These are phyloP conservation scores for Hypsizygus ulmarius DNA, from an alignment of 1,284 basidiomycete genomes.

Conservation along the genomic window DNA sequence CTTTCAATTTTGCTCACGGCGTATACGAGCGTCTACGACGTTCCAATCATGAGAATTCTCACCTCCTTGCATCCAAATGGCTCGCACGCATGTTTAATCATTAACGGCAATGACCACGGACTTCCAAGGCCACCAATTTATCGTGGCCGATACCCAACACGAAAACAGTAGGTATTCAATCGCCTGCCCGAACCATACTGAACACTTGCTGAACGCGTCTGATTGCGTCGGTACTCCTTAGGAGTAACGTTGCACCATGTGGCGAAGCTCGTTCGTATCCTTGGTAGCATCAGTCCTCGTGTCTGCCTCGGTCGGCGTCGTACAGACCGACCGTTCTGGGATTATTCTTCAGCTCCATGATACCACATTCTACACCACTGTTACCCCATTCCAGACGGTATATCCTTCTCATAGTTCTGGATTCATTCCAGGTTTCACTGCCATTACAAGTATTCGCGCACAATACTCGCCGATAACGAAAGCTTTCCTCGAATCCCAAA, in stretches of 20 bases:
- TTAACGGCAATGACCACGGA: no score
- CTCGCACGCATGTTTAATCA: no score
- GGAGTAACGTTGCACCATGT: not conserved
- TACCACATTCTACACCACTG: constrained; percentile 16
- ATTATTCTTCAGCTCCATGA: constrained; percentile 22
- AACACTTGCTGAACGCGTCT: no score
- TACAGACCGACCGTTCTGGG: constrained; percentile 19
- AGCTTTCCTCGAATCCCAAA: constrained; percentile 23
- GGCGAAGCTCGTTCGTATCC: not conserved
- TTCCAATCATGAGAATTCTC: no score
- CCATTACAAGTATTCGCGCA: constrained; percentile 24
- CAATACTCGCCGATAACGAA: constrained; percentile 24
- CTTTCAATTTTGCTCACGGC: no score
- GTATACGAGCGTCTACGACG: no score
- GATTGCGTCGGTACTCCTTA: not conserved
- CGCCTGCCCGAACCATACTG: no score
- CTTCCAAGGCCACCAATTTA: no score
- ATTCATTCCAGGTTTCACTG: constrained; percentile 5
- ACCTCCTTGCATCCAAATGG: no score
- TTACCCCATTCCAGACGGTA: constrained; percentile 13
- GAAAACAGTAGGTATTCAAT: no score
- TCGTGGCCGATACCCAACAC: no score
- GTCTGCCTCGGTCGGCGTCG: constrained; percentile 19
- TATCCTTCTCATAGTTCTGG: constrained; percentile 7
- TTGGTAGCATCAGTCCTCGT: constrained; percentile 2